Evolutionary conservation across 306 rosid genomes (phyloP).

Genomic region (Parietaria judaica): DNA sequence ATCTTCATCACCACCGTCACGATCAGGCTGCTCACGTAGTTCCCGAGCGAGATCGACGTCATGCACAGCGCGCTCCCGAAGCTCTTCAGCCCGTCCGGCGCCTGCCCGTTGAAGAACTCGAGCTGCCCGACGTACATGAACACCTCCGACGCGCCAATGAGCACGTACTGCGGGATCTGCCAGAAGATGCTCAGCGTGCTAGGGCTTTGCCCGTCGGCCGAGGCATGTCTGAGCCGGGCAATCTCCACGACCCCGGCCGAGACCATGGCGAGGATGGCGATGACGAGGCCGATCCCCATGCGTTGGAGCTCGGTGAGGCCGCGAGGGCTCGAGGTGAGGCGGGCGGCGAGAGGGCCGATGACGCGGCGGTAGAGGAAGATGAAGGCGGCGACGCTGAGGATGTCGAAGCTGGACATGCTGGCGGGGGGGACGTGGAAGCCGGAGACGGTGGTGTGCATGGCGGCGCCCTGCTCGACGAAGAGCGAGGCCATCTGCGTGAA

Average conservation of each 20-base stretch:
- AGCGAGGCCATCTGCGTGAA: slow-evolving; percentile 88
- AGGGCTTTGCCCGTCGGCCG: slow-evolving; percentile 8
- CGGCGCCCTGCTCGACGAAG: slow-evolving; percentile 81
- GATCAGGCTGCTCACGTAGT: slow-evolving; percentile 58
- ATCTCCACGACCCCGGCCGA: slow-evolving; percentile 61
- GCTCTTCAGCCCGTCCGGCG: slow-evolving; percentile 77
- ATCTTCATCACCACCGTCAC: slow-evolving; percentile 69
- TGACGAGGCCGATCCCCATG: slow-evolving; percentile 73
- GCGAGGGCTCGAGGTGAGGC: slow-evolving; percentile 17
- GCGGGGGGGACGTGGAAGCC: slow-evolving; percentile 69
- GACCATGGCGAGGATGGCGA: slow-evolving; percentile 56
- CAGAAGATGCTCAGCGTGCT: slow-evolving; percentile 62
- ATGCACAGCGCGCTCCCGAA: slow-evolving; percentile 81
- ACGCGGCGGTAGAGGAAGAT: slow-evolving; percentile 54
- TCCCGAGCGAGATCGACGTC: slow-evolving; percentile 77
- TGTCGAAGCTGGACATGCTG: slow-evolving; percentile 82
- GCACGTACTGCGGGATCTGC: slow-evolving; percentile 66
- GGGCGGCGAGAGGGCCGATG: slow-evolving; percentile 36
- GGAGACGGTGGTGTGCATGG: slow-evolving; percentile 51
- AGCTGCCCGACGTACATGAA: slow-evolving; percentile 79
- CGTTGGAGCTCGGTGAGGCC: slow-evolving; percentile 63
- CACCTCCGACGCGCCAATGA: slow-evolving; percentile 75
- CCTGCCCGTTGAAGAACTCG: slow-evolving; percentile 67
- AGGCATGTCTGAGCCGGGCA: slow-evolving; percentile 31
- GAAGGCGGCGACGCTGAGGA: slow-evolving; percentile 57